Base-by-base conservation (phyloP, 129 eudicot genomes). In the Flaveria brownii region DNA sequence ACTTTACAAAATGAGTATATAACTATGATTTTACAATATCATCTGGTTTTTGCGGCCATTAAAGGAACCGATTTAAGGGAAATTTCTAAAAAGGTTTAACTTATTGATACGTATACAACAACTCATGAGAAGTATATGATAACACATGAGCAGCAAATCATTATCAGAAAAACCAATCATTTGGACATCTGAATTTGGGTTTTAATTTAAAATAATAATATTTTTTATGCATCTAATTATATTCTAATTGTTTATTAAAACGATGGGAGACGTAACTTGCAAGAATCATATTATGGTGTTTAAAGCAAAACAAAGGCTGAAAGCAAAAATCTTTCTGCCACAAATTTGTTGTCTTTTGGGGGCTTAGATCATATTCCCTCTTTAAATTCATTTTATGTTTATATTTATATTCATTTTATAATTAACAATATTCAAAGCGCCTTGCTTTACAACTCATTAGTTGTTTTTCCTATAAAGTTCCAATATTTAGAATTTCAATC, bases 301-400 rank as follows among this genome's bases (percentile, higher is more conserved):
- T 54, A 80, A 73, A 80, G 79, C 83, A 66, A 73, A 80, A 50
- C 56, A 65, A 73, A 80, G 75, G 75, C 75, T 54, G 54, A 80
- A 80, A 80, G 79, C 61, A 80, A 80, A 68, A 50, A 80, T 74
- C 76, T 80, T 80, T 74, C 70, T 74, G 76, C 70, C 50, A 67
- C 84, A 80, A 70, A 67, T 47, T 80, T 67, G 84, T 71, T 74
- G 74, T 68, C 76, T 80, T 80, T 80, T 80, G 63, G 75, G 66
- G 83, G 75, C 79, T 54, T 80, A 66, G 75, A 80, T 80, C 79
- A 67, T 80, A 16, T 73, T 39, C 55, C 43, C n/a, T 74, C 75
- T 47, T 28, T 55, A 55, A 30, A 45, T 43, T 45, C 23, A 16
- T 59, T 50, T 73, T 17, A 25, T 65, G 43, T 54, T 65, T 41